These are phyloP conservation scores for Starmerella apis DNA, from an alignment of 805 yeast species.

Conservation along the genomic window DNA sequence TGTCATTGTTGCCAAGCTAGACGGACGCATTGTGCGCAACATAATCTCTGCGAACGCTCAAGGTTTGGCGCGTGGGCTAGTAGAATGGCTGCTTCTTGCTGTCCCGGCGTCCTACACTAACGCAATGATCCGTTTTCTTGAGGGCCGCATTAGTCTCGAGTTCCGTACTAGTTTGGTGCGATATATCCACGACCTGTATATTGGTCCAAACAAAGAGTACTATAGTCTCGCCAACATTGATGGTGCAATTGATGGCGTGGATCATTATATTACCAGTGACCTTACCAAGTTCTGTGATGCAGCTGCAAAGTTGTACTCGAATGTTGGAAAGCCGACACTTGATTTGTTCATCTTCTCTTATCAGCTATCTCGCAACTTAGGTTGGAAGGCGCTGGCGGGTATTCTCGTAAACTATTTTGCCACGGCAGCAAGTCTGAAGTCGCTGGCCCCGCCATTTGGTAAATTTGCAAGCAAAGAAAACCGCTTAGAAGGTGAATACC, in stretches of 20 bases:
- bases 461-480: conserved; percentile 61
- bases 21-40: conserved; percentile 85
- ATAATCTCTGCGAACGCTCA: conserved; percentile 70
- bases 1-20: conserved; percentile 73
- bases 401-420: conserved; percentile 69
- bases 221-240: conserved; percentile 61
- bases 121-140: conserved; percentile 74
- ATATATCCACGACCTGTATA: conserved; percentile 80
- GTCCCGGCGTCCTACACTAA: conserved; percentile 89
- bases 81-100: conserved; percentile 81
- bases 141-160: conserved; percentile 64
- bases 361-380: conserved; percentile 74
- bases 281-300: conserved; percentile 70
- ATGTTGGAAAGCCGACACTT: conserved; percentile 82
- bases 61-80: conserved; percentile 64
- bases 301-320: conserved; percentile 71
- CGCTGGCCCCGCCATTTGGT: conserved; percentile 77
- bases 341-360: conserved; percentile 76
- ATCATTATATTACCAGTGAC: conserved; percentile 80
- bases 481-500: conserved; percentile 76
- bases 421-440: conserved; percentile 65
- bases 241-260: conserved; percentile 54
- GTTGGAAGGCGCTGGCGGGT: conserved; percentile 75
- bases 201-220: conserved; percentile 70
- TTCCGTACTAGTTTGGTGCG: conserved; percentile 76